Percentiles rank a stretch among this genome's conserved stretches.
phyloP scores from a whole-genome alignment of 306 rosid genomes.

The Bauhinia variegata region DNA sequence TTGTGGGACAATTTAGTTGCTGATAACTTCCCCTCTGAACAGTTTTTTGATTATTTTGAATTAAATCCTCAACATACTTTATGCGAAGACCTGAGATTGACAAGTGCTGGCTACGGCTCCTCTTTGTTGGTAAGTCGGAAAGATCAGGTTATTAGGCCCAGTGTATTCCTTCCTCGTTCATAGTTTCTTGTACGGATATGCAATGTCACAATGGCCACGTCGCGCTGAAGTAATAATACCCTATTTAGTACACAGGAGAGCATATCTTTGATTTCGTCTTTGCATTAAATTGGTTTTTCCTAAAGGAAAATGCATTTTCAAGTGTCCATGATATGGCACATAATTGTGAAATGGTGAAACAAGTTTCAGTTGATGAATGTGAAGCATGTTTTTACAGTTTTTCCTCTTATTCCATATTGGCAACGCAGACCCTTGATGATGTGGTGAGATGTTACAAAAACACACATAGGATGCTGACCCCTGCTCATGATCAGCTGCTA shows the following conservation, averaged over 20 bases:
- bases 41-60: slow-evolving; percentile 55
- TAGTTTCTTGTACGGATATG: slow-evolving; percentile 6
- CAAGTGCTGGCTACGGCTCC: slow-evolving; percentile 50
- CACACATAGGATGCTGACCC: slow-evolving; percentile 58
- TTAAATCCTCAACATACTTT: slow-evolving; percentile 56
- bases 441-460: slow-evolving; percentile 55
- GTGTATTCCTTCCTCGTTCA: slow-evolving; percentile 6
- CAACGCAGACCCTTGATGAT: slow-evolving; percentile 74
- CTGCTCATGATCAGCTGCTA: slow-evolving; percentile 64
- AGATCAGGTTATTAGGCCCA: slow-evolving; percentile 25
- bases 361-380: slow-evolving; percentile 10
- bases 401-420: slow-evolving; percentile 25
- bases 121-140: slow-evolving; percentile 51
- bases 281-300: too few species aligned
- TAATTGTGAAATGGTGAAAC: slow-evolving; percentile 4
- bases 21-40: slow-evolving; percentile 52
- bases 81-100: slow-evolving; percentile 57
- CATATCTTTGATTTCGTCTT: too few species aligned
- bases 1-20: slow-evolving; percentile 72
- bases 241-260: too few species aligned
- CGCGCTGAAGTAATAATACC: too few species aligned
- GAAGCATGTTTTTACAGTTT: slow-evolving; percentile 16
- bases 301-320: too few species aligned
- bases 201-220: too few species aligned
- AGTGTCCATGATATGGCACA: too few species aligned